These are phyloP conservation scores for Skeletonema potamos DNA, from an alignment of 108 stramenopile genomes.

Conservation along the genomic window DNA sequence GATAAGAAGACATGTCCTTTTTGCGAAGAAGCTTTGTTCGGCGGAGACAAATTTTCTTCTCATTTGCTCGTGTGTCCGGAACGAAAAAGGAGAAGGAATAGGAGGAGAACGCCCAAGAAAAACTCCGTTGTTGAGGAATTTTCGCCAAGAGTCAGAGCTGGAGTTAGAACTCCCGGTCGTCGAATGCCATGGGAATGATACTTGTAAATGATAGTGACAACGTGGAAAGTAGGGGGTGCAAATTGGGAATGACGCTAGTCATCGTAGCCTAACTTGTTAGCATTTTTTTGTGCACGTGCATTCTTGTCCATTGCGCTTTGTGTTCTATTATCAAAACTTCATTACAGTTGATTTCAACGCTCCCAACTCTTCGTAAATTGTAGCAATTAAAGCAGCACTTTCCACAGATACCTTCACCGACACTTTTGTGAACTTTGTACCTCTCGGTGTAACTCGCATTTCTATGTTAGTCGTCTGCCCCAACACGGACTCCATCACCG, in stretches of 20 bases:
- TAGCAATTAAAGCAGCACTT: conserved; percentile 62
- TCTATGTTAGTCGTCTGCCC: conserved; percentile 49
- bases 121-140: neutral
- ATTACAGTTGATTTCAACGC: conserved; percentile 67
- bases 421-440: conserved; percentile 66
- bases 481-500: conserved; percentile 39
- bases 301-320: neutral
- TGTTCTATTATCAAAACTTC: conserved; percentile 57
- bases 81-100: conserved; percentile 12
- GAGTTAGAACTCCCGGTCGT: conserved; percentile 24
- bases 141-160: neutral
- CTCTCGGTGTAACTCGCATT: conserved; percentile 57
- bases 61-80: conserved; percentile 28
- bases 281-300: neutral
- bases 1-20: conserved; percentile 40
- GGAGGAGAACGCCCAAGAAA: conserved; percentile 12
- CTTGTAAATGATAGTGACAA: neutral
- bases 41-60: conserved; percentile 26
- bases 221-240: no score
- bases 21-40: conserved; percentile 16
- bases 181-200: conserved; percentile 34
- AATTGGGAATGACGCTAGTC: no score
- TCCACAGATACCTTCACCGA: conserved; percentile 59
- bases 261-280: neutral
- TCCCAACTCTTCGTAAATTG: conserved; percentile 67